A percentile compares a stretch with the other conserved stretches of the same genome.
phyloP scores from a whole-genome alignment of 2,329 filamentous ascomycete species.

The Coniella lustricola region DNA sequence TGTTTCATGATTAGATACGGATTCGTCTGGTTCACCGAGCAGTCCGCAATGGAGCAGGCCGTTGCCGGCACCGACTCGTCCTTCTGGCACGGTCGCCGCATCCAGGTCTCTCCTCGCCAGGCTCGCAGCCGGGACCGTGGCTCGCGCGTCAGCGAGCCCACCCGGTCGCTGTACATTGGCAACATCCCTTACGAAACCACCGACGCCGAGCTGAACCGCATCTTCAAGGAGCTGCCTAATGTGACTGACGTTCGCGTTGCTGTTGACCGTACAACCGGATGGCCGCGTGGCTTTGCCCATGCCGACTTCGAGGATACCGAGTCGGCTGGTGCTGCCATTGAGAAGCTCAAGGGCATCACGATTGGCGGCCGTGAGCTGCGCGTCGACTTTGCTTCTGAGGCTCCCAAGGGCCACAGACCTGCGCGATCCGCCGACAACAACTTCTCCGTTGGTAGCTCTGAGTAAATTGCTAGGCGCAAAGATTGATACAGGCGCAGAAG shows the following conservation, averaged over 20 bases:
- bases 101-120: slow-evolving; percentile 22
- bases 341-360: slow-evolving; percentile 45
- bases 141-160: slow-evolving; percentile 17
- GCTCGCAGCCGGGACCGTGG: neutral
- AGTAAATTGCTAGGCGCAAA: too few relatives aligned
- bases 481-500: too few relatives aligned
- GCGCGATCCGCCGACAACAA: too few relatives aligned
- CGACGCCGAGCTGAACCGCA: slow-evolving; percentile 70
- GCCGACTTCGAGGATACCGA: slow-evolving; percentile 67
- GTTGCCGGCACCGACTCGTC: slow-evolving; percentile 25
- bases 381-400: slow-evolving; percentile 51
- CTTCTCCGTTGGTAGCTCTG: too few relatives aligned
- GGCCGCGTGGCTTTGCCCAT: slow-evolving; percentile 77
- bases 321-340: slow-evolving; percentile 54
- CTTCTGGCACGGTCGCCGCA: slow-evolving; percentile 32
- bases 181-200: slow-evolving; percentile 84
- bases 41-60: slow-evolving; percentile 21
- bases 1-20: slow-evolving; percentile 21
- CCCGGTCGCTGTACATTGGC: slow-evolving; percentile 61
- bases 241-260: slow-evolving; percentile 73
- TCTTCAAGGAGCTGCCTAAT: slow-evolving; percentile 66
- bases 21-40: slow-evolving; percentile 25
- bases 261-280: slow-evolving; percentile 72
- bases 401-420: slow-evolving; percentile 12
- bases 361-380: slow-evolving; percentile 61